phyloP scores from a whole-genome alignment of 805 yeast species.

The Starmerella bombi region DNA sequence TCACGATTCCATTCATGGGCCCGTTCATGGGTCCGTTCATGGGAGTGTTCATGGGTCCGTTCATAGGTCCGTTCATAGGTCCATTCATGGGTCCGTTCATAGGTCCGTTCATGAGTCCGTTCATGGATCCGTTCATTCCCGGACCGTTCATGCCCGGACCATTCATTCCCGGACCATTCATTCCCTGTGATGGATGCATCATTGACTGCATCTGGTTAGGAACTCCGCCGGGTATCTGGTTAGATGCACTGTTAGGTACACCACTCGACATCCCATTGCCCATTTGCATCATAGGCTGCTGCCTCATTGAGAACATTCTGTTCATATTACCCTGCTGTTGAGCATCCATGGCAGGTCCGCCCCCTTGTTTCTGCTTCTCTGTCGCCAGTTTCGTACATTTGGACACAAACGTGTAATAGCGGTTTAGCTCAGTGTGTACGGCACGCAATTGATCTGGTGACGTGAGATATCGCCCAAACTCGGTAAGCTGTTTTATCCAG shows the following conservation, averaged over 20 bases:
- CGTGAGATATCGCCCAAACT: conserved; percentile 48
- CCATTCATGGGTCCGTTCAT: background rate
- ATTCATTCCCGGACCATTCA: background rate
- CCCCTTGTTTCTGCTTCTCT: conserved; percentile 5
- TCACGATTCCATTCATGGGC: background rate
- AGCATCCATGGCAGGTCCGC: background rate
- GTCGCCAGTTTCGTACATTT: conserved; percentile 27
- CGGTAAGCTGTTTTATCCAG: conserved; percentile 54
- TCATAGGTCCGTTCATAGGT: background rate
- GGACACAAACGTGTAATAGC: conserved; percentile 61
- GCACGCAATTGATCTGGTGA: conserved; percentile 59
- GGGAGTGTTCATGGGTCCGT: background rate
- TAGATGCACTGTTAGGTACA: no score
- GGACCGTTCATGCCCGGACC: background rate
- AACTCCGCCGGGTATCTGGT: background rate
- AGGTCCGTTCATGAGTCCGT: background rate
- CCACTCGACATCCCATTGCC: no score
- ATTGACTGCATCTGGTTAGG: background rate
- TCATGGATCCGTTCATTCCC: background rate
- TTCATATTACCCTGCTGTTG: background rate
- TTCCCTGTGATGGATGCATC: background rate
- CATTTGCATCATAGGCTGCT: background rate
- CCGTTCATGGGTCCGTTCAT: background rate
- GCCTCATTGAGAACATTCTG: background rate
- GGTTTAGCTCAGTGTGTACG: conserved; percentile 56